phyloP scores from a whole-genome alignment of 2,329 filamentous ascomycete species.

The Nemania sp. region DNA sequence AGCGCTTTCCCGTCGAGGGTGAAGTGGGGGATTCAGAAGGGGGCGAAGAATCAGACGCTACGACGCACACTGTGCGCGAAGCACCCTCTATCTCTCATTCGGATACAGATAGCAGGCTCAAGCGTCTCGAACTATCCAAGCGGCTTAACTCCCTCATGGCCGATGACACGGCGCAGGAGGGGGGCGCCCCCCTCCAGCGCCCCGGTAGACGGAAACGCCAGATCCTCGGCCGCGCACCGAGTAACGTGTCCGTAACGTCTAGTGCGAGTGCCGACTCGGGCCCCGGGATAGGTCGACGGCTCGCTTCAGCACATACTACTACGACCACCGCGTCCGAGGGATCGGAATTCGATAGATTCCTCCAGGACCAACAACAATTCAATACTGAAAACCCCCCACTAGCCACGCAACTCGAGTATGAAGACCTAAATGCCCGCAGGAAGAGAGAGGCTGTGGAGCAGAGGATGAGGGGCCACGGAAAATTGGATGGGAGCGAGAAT shows the following conservation, averaged over 20 bases:
- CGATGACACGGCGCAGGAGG: constrained; percentile 30
- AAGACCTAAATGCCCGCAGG: constrained; percentile 62
- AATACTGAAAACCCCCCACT: constrained; percentile 51
- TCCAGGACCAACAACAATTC: constrained; percentile 28
- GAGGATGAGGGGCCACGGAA: constrained; percentile 40
- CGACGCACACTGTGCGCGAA: constrained; percentile 17
- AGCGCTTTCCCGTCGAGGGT: constrained; percentile 52
- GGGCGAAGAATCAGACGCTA: constrained; percentile 47
- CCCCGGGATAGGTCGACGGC: constrained; percentile 26
- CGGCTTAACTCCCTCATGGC: constrained; percentile 46
- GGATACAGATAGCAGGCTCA: constrained; percentile 40
- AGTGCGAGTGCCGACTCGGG: constrained; percentile 58
- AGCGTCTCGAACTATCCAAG: constrained; percentile 46
- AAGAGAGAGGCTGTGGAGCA: constrained; percentile 46
- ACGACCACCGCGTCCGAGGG: not conserved
- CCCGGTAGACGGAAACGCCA: constrained; percentile 57
- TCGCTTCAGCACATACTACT: not conserved
- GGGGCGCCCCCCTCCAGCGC: constrained; percentile 32
- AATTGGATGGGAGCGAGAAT: not conserved
- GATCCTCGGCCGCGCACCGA: constrained; percentile 69
- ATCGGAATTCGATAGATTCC: constrained; percentile 37
- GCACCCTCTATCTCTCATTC: constrained; percentile 22
- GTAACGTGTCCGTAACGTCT: constrained; percentile 67
- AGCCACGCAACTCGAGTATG: constrained; percentile 66
- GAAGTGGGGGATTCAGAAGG: constrained; percentile 60